Evolutionary conservation across 2,329 filamentous ascomycete species (phyloP).

Genomic region (Alternaria conjuncta): DNA sequence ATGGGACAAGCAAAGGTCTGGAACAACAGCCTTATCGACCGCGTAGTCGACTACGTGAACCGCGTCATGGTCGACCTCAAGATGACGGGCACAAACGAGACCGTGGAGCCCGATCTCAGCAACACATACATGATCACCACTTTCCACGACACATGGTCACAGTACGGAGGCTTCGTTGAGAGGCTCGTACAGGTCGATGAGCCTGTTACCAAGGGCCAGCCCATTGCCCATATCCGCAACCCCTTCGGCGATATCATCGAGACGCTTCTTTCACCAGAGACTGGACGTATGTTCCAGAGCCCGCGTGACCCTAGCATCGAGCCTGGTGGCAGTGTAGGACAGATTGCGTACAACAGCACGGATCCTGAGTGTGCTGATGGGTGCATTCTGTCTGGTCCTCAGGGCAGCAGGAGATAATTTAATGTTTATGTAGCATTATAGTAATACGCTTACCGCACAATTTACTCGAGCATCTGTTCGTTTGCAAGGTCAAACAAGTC

Average conservation of each 20-base stretch:
- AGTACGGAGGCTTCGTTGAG: constrained; percentile 40
- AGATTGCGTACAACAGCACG: constrained; percentile 48
- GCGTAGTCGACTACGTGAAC: constrained; percentile 39
- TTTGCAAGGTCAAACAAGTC: background rate
- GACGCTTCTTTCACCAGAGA: constrained; percentile 39
- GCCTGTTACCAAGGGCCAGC: constrained; percentile 45
- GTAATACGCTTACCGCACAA: background rate
- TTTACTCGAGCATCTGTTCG: background rate
- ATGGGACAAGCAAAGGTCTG: constrained; percentile 49
- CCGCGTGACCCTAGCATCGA: constrained; percentile 46
- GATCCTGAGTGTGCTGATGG: constrained; percentile 39
- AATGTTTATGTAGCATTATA: background rate
- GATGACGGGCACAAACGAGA: constrained; percentile 38
- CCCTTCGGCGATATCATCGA: constrained; percentile 48
- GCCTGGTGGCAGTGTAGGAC: constrained; percentile 42
- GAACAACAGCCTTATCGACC: constrained; percentile 45
- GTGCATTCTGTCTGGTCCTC: constrained; percentile 33
- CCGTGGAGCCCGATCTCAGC: constrained; percentile 38
- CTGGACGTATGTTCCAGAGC: constrained; percentile 44
- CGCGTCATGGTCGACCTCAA: constrained; percentile 31
- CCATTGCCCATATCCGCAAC: constrained; percentile 45
- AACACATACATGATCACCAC: constrained; percentile 41
- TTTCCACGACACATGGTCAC: constrained; percentile 35
- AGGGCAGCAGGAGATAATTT: background rate
- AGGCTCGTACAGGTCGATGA: constrained; percentile 40